Evolutionary conservation across 306 rosid genomes (phyloP).

Genomic region (Biancaea sappan): DNA sequence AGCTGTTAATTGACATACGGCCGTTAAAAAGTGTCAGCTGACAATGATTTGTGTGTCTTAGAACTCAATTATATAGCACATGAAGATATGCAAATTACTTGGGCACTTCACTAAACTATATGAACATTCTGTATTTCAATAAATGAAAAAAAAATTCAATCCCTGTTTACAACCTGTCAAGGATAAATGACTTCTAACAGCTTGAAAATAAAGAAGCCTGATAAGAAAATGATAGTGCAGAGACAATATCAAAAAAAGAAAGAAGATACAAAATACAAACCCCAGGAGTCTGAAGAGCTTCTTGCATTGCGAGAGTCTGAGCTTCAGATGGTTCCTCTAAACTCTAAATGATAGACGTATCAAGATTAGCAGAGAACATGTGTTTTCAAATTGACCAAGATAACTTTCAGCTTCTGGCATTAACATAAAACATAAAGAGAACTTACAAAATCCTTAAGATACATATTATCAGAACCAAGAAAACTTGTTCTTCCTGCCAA

Average conservation of each 20-base stretch:
- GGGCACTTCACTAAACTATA: neutral
- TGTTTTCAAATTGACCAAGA: neutral
- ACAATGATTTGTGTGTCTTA: neutral
- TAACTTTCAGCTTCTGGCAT: neutral
- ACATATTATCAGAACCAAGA: conserved; percentile 55
- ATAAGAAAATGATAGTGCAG: neutral
- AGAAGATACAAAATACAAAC: conserved; percentile 47
- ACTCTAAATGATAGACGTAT: conserved; percentile 47
- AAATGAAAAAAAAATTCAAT: neutral
- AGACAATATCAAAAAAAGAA: neutral
- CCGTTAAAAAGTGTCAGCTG: conserved; percentile 3
- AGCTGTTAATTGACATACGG: neutral
- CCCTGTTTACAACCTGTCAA: conserved; percentile 3
- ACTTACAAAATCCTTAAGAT: conserved; percentile 64
- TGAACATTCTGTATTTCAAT: neutral
- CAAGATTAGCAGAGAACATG: conserved; percentile 2
- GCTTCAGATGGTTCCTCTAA: conserved; percentile 68
- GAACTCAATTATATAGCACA: neutral
- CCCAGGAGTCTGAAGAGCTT: conserved; percentile 70
- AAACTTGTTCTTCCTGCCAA: conserved; percentile 67
- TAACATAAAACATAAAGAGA: conserved; percentile 22
- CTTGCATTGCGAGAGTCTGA: conserved; percentile 56
- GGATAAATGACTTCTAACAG: neutral
- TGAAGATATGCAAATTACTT: neutral
- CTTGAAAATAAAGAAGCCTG: neutral